Evolutionary conservation across 495 filamentous ascomycete genomes (phyloP), one percentile per base, ranked within the genome.

Genomic region (Ascobolus immersus): DNA sequence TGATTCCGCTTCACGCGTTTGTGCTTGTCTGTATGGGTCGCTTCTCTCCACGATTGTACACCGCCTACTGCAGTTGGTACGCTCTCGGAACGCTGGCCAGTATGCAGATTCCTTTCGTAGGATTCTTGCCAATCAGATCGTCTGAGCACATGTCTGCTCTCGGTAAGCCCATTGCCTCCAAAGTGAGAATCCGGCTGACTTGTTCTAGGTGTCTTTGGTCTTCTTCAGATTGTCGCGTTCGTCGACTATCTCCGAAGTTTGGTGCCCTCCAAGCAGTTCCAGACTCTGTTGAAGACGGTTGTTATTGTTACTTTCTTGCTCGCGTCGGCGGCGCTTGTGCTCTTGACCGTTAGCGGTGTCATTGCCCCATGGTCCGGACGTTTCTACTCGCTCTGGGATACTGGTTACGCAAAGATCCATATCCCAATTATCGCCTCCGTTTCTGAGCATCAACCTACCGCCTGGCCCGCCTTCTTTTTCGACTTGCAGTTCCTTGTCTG

Each of bases 401-500:
- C 89, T 7, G 79, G 77, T 43, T 99, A 99, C 51, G 89, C 89
- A 44, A 99, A 99, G 59, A 89, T 94, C 39, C 89, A 99, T 44
- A 99, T 99, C 50, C 89, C 89, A 21, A 99, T 99, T 48, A 99
- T 99, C 55, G 89, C 89, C 17, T 94, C 86, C 2, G 89, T 99
- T 18, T 99, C 89, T 5, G 89, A 99, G 53, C 89, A 99, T 62
- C 89, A 99, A 53, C 89, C 89, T 9, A 99, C 89, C 17, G 89
- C 89, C n/a, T 99, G 89, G 89, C 89, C 89, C 5, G 81, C 89
- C 21, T 99, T 93, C 67, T 99, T 94, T 59, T 99, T 99, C 53
- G 89, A 99, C 45, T 64, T 99, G 43, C 91, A 90, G 56, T 68
- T 99, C 61, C 61, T 99, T 39, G 91, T 99, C 55, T 99, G 82